Base-by-base conservation (phyloP, 2,329 filamentous ascomycete species). In the Cadophora luteo-olivacea region DNA sequence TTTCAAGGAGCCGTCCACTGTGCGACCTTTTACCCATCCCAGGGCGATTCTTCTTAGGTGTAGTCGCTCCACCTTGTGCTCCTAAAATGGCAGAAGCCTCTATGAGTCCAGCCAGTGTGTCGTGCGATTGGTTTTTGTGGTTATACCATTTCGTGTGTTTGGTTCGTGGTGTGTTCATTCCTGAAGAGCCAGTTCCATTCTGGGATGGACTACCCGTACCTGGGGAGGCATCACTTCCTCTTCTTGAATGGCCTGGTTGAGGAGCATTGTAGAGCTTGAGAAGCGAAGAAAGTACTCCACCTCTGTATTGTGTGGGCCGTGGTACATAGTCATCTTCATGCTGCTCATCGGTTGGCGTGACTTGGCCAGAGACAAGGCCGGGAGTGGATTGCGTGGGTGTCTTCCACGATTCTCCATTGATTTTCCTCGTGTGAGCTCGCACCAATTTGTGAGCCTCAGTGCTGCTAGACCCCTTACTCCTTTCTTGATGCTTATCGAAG, bases 201-300 rank as follows among this genome's bases (percentile, higher is more conserved):
- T 68, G 65, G 14, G 69, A 70, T 61, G 80, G 76, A 38, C 79
- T 78, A 6, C 75, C 77, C 16, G 83, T 77, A 7, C 75, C 76
- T 14, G 83, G 83, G 12, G 72, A 72, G 0, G 51, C 68, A 62
- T 71, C 69, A 61, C 73, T 75, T 33, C 67, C 69, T 67, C 73
- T 79, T 51, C 75, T 73, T 9, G 70, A 75, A 24, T 72, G 77
- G 68, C 72, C 73, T 68, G 75, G 73, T 72, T 74, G 77, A 57
- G 83, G 82, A 69, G 87, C 82, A 68, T 88, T 85, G 75, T 92
- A 90, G 11, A 94, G 83, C 78, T 90, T 92, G 61, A 96, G 81
- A 0, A 97, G 81, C 0, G 89, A 90, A 2, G 90, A 89, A 0
- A 97, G 82, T 58, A 95, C 87, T 36, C 93, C 92, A 36, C 89